Evolutionary conservation across 371 early-diverging fungal genomes (phyloP), one percentile per base, ranked within the genome.

Genomic region (Quaeritorhiza haematococci): DNA sequence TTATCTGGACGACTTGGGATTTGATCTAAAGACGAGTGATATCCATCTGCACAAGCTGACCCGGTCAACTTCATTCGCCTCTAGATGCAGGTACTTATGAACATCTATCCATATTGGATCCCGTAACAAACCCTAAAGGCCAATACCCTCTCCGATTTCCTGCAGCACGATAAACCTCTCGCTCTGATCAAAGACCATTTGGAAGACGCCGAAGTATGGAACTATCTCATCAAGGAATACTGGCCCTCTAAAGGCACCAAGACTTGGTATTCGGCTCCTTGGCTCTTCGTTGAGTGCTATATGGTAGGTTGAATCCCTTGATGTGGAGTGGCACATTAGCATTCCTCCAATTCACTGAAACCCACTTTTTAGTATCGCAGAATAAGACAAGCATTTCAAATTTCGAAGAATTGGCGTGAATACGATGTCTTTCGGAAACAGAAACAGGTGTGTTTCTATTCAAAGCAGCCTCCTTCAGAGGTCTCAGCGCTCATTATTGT

Each of bases 271-370:
- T 27, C 56, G 34, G 56, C 63, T 1, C 80, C 93, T 7, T 92
- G 91, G 84, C 71, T 92, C 3, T 85, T 87, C 52, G 74, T 84
- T 56, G 92, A 92, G 66, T 84, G 91, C 53, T 91, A 89, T 57
- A 56, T 57, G 3, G 34, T 53, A 21, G 1, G 62, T 7, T n/a
- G 30, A 30, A 50, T 50, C n/a, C 10, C 17, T 8, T 23, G n/a
- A 28, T 7, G 7, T 28, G 13, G 50, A 32, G 8, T 50, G 8
- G 32, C 10, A 23, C 6, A 8, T 8, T 30, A 17, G 33, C 19
- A 50, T 30, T 33, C 32, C 30, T 50, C 27, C 21, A 27, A 7
- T 42, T 43, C 33, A 19, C 58, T 15, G 13, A 27, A 8, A 3
- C 44, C 1, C 3, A 10, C 52, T 10, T 13, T 26, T 30, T 41